Percentiles rank a stretch among this genome's conserved stretches.
Conservation (phyloP, 2,329 filamentous ascomycete genomes). For the Microsporum ferrugineum region DNA sequence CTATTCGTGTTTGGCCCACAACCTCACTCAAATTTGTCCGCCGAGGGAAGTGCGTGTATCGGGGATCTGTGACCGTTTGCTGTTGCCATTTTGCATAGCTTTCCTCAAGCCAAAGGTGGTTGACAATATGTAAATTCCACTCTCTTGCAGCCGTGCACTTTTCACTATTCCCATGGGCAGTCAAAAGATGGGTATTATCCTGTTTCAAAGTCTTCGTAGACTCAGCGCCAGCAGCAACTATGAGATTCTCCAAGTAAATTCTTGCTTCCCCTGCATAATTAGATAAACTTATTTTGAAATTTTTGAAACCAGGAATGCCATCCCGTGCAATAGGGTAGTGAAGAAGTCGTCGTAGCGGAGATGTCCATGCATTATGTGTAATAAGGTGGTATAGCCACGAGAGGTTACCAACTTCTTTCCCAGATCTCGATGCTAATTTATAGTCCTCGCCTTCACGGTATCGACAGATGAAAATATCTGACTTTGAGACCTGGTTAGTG, state of each 20-base stretch:
- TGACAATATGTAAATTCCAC: conserved; percentile 82
- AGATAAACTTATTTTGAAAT: conserved; percentile 72
- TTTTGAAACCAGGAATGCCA: conserved; percentile 68
- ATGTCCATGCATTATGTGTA: conserved; percentile 78
- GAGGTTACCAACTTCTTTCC: conserved; percentile 80
- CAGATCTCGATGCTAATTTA: conserved; percentile 58
- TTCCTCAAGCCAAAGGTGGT: conserved; percentile 95
- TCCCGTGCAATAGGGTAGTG: conserved; percentile 76
- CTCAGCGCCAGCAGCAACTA: conserved; percentile 69
- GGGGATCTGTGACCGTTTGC: conserved; percentile 58
- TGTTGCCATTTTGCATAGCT: conserved; percentile 82
- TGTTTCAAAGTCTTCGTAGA: conserved; percentile 93
- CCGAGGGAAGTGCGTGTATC: conserved; percentile 76
- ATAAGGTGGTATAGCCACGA: conserved; percentile 92
- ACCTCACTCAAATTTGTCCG: conserved; percentile 88
- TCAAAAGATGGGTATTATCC: conserved; percentile 92
- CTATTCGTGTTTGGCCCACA: conserved; percentile 76
- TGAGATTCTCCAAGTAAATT: conserved; percentile 84
- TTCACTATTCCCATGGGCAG: conserved; percentile 77
- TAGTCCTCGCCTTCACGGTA: conserved; percentile 77
- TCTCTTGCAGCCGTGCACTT: conserved; percentile 87
- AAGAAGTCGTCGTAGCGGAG: conserved; percentile 66
- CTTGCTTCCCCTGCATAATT: conserved; percentile 94
- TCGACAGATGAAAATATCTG: conserved; percentile 76
- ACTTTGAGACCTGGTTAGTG: conserved; percentile 53